A percentile compares a stretch with the other conserved stretches of the same genome.
Conservation (phyloP, 495 filamentous ascomycete genomes). For the Aspergillus olivimuriae region DNA sequence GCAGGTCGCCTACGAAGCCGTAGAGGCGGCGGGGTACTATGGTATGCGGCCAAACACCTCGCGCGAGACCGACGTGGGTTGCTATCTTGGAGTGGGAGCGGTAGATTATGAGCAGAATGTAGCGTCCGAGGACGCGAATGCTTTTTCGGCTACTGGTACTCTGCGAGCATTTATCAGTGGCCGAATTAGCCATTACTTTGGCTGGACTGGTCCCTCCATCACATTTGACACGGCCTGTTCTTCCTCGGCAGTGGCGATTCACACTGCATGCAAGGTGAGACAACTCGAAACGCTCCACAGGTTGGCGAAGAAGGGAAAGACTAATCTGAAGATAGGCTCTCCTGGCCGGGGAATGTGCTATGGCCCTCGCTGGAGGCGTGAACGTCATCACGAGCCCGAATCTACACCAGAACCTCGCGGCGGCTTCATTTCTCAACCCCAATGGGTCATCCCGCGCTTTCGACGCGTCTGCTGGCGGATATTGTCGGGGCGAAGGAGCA, state of each 20-base stretch:
- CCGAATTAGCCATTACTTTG: conserved; percentile 32
- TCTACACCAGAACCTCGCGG: conserved; percentile 16
- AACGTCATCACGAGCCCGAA: conserved; percentile 27
- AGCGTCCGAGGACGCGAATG: conserved; percentile 21
- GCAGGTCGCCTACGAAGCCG: conserved; percentile 36
- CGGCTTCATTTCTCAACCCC: conserved; percentile 23
- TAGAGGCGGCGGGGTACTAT: conserved; percentile 31
- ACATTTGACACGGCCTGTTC: conserved; percentile 35
- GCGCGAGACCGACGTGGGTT: conserved; percentile 18
- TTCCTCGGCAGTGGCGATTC: conserved; percentile 22
- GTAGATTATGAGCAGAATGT: conserved; percentile 32
- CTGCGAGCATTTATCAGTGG: conserved; percentile 24
- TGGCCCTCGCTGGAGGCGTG: conserved; percentile 23
- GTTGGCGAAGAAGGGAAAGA: no score
- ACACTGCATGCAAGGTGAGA: conserved; percentile 15
- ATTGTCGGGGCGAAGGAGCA: conserved; percentile 60
- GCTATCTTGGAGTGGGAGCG: conserved; percentile 27
- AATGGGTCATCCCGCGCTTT: conserved; percentile 53
- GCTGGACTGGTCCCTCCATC: conserved; percentile 32
- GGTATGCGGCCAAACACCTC: neutral
- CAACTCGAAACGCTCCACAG: no score
- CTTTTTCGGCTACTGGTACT: conserved; percentile 27
- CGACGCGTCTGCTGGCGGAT: conserved; percentile 59
- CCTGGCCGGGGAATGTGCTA: conserved; percentile 9
- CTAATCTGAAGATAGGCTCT: conserved; percentile 1